Evolutionary conservation across 2,329 filamentous ascomycete genomes (phyloP).

Genomic region (Pseudopithomyces maydicus): DNA sequence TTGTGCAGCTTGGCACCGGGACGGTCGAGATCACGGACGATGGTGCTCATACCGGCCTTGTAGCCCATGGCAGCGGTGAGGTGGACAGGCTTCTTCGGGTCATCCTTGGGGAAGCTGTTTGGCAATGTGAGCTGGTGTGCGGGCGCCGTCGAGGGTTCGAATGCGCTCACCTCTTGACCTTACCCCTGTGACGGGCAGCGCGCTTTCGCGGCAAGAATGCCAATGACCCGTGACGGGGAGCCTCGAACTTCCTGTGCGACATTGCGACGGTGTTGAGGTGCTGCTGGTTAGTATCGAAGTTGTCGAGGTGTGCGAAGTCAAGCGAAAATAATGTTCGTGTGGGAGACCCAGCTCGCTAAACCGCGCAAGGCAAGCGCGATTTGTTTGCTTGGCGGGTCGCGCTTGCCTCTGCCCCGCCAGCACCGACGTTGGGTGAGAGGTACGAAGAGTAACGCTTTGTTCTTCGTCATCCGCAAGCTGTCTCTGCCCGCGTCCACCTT

Average conservation of each 20-base stretch:
- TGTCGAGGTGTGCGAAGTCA: slow-evolving; percentile 26
- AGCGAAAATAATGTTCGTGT: slow-evolving; percentile 13
- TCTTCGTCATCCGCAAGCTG: slow-evolving; percentile 27
- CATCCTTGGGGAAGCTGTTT: slow-evolving; percentile 97
- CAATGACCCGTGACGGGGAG: slow-evolving; percentile 87
- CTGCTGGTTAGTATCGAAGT: slow-evolving; percentile 43
- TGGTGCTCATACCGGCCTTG: slow-evolving; percentile 99
- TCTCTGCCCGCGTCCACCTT: slow-evolving; percentile 26
- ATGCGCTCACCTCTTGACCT: slow-evolving; percentile 92
- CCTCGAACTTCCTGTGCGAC: slow-evolving; percentile 75
- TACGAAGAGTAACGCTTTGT: slow-evolving; percentile 10
- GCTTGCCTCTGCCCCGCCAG: slow-evolving; percentile 1
- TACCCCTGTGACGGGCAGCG: slow-evolving; percentile 90
- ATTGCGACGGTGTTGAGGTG: slow-evolving; percentile 44
- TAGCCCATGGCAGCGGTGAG: slow-evolving; percentile 98
- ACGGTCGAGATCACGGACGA: slow-evolving; percentile 98
- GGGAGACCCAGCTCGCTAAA: slow-evolving; percentile 1
- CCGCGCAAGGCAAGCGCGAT: neutral
- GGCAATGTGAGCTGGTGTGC: slow-evolving; percentile 28
- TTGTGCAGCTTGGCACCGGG: slow-evolving; percentile 99
- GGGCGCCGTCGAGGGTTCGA: slow-evolving; percentile 33
- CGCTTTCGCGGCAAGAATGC: slow-evolving; percentile 72
- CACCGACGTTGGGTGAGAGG: neutral
- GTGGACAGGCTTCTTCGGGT: slow-evolving; percentile 99
- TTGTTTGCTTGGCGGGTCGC: neutral